These are phyloP conservation scores for Triticum monococcum DNA, from an alignment of 176 grass and related monocot genomes.

Conservation along the genomic window DNA sequence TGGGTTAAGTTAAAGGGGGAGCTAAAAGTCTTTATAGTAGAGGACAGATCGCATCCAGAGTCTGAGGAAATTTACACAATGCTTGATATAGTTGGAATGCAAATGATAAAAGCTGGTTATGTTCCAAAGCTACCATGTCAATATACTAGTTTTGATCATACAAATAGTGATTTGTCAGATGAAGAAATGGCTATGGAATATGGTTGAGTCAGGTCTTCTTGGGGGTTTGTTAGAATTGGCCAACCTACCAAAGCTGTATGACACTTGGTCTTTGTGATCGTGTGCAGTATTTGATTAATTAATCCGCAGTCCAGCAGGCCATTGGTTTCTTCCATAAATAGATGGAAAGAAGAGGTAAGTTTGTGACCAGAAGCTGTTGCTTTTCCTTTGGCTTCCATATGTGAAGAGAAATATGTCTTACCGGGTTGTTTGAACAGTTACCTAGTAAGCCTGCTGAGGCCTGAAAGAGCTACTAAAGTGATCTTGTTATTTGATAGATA, in stretches of 20 bases:
- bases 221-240: conserved; percentile 4
- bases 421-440: not conserved
- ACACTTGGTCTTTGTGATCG: not conserved
- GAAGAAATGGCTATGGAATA: conserved; percentile 42
- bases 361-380: conserved; percentile 9
- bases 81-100: conserved; percentile 58
- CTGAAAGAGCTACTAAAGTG: not conserved
- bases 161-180: conserved; percentile 28
- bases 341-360: conserved; percentile 11
- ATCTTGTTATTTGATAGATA: conserved; percentile 24
- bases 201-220: conserved; percentile 29
- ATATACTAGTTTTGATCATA: conserved; percentile 24
- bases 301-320: not conserved
- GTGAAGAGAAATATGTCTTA: conserved; percentile 10
- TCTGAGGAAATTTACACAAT: conserved; percentile 65
- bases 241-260: conserved; percentile 28
- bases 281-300: conserved; percentile 22
- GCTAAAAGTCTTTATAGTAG: conserved; percentile 72
- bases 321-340: not conserved
- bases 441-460: conserved; percentile 8
- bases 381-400: conserved; percentile 23
- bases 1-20: conserved; percentile 80
- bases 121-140: conserved; percentile 37
- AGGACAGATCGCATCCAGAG: conserved; percentile 71
- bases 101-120: conserved; percentile 74